phyloP scores from a whole-genome alignment of 306 rosid genomes.

The Prunus mume region DNA sequence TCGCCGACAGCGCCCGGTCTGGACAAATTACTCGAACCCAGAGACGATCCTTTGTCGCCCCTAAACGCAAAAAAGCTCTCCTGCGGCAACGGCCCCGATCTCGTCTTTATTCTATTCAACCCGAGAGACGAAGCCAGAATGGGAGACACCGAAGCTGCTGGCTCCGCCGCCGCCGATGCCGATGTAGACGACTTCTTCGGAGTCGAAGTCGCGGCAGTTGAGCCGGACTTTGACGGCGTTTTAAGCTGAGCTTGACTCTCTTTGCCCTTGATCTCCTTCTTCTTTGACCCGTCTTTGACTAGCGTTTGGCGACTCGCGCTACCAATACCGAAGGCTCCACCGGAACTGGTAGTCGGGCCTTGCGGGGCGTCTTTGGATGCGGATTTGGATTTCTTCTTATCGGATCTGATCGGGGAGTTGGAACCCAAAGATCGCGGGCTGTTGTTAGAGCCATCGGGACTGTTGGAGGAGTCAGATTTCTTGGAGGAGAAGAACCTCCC shows the following conservation, averaged over 20 bases:
- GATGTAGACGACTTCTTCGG: slow-evolving; percentile 29
- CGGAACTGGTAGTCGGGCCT: neutral
- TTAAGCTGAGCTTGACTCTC: slow-evolving; percentile 35
- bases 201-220: slow-evolving; percentile 23
- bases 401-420: slow-evolving; percentile 83
- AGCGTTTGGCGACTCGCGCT: slow-evolving; percentile 32
- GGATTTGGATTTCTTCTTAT: slow-evolving; percentile 81
- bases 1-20: slow-evolving; percentile 29
- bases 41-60: slow-evolving; percentile 52
- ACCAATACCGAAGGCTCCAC: neutral
- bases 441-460: slow-evolving; percentile 70
- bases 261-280: slow-evolving; percentile 56
- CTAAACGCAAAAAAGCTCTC: slow-evolving; percentile 91
- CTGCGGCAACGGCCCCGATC: slow-evolving; percentile 98
- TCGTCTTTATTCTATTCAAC: slow-evolving; percentile 85
- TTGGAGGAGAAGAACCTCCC: slow-evolving; percentile 93
- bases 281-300: slow-evolving; percentile 48
- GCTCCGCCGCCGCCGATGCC: neutral
- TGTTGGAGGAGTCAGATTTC: slow-evolving; percentile 76
- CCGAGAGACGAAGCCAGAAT: slow-evolving; percentile 89
- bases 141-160: slow-evolving; percentile 68
- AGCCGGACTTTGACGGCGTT: slow-evolving; percentile 23
- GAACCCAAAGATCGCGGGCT: slow-evolving; percentile 70
- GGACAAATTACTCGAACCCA: slow-evolving; percentile 73
- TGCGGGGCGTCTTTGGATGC: slow-evolving; percentile 34